Evolutionary conservation across 208 protist genomes (phyloP).

Genomic region (Leishmania mexicana): DNA sequence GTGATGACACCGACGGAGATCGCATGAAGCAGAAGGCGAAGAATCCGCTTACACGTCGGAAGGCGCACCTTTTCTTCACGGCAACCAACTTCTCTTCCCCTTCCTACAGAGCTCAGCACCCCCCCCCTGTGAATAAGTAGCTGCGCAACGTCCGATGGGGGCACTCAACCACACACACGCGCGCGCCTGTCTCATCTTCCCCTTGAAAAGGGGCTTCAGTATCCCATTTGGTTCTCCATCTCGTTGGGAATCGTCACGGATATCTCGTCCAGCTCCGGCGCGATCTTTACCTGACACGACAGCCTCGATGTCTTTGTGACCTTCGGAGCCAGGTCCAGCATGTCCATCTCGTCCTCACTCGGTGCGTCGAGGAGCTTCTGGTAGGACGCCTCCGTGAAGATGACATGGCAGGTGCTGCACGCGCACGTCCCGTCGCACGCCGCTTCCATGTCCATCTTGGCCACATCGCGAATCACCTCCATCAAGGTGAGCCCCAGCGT

Average conservation of each 20-base stretch:
- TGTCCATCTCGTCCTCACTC: conserved; percentile 95
- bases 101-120: background rate
- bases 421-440: conserved; percentile 96
- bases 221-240: conserved; percentile 51
- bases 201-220: background rate
- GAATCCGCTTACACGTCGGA: background rate
- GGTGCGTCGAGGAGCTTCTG: conserved; percentile 71
- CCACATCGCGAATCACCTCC: conserved; percentile 90
- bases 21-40: background rate
- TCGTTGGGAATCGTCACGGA: conserved; percentile 63
- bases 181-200: background rate
- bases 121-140: background rate
- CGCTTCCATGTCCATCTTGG: conserved; percentile 95
- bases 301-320: conserved; percentile 74
- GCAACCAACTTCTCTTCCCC: background rate
- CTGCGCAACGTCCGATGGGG: background rate
- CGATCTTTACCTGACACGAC: conserved; percentile 76
- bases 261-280: conserved; percentile 51
- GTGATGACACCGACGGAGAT: background rate
- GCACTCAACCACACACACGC: background rate
- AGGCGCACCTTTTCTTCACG: background rate
- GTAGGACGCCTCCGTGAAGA: conserved; percentile 78
- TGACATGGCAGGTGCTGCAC: conserved; percentile 97
- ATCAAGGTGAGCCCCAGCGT: conserved; percentile 85
- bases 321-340: conserved; percentile 85